Conservation (phyloP, 352 stramenopile genomes). For the Pythium sp. region DNA sequence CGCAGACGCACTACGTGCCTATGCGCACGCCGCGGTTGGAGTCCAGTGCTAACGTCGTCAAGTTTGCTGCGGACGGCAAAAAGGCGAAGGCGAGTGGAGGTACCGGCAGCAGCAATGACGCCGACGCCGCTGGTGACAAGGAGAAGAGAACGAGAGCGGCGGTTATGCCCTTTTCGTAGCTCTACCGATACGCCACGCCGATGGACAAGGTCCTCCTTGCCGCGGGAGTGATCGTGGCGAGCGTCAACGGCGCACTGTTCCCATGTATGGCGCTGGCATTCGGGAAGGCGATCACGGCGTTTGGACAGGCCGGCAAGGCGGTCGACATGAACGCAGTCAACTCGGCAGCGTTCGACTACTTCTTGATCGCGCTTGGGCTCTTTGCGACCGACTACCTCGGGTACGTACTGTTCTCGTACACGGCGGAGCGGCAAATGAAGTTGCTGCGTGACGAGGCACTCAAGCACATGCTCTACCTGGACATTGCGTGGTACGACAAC, state of each 20-base stretch:
- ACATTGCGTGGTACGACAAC: constrained; percentile 53
- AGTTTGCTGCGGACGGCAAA: too few relatives aligned
- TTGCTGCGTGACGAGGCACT: constrained; percentile 27
- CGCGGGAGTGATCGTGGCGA: constrained; percentile 26
- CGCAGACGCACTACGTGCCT: too few relatives aligned
- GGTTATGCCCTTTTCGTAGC: not conserved
- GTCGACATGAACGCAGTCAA: constrained; percentile 24
- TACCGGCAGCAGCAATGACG: too few relatives aligned
- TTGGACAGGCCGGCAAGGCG: constrained; percentile 16
- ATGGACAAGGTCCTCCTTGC: constrained; percentile 28
- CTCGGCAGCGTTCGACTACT: constrained; percentile 25
- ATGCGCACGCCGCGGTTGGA: too few relatives aligned
- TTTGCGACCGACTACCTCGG: constrained; percentile 32
- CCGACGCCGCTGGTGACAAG: too few relatives aligned
- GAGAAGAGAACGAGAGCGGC: too few relatives aligned
- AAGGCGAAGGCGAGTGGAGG: too few relatives aligned
- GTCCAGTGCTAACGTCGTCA: too few relatives aligned
- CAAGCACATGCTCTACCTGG: constrained; percentile 44
- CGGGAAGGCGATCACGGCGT: constrained; percentile 38
- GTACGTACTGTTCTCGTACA: constrained; percentile 28
- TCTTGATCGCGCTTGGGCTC: constrained; percentile 29
- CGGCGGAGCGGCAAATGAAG: constrained; percentile 47
- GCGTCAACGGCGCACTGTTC: constrained; percentile 40
- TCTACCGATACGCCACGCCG: constrained; percentile 36
- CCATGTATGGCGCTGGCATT: constrained; percentile 54